These are phyloP conservation scores for Baeospora myosura DNA, from an alignment of 1,284 basidiomycete genomes.

Conservation along the genomic window DNA sequence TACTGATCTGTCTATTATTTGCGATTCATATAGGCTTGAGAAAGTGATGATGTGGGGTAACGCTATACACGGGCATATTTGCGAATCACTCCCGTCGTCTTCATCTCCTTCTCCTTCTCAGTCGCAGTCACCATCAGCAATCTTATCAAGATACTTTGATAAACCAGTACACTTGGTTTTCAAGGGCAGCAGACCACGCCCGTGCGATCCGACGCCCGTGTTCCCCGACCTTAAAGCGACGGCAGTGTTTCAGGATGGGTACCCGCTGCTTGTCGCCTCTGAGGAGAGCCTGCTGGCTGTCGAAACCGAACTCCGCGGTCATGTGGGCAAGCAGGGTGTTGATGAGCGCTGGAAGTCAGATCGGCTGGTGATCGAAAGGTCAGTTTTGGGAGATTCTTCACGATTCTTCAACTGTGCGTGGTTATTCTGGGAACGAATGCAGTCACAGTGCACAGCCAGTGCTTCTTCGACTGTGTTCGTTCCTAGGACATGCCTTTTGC, in stretches of 20 bases:
- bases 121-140: constrained; percentile 35
- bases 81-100: constrained; percentile 28
- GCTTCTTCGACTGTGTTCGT: no score
- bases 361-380: constrained; percentile 58
- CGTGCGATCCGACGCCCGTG: constrained; percentile 39
- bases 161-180: constrained; percentile 53
- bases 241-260: constrained; percentile 63
- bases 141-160: constrained; percentile 54
- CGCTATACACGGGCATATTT: constrained; percentile 59
- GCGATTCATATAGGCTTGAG: constrained; percentile 33
- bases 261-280: constrained; percentile 58
- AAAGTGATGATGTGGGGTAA: constrained; percentile 45
- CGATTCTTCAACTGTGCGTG: constrained; percentile 2
- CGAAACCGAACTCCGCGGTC: constrained; percentile 35
- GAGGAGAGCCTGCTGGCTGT: constrained; percentile 53
- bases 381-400: constrained; percentile 6
- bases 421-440: background rate
- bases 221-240: constrained; percentile 52
- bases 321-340: constrained; percentile 52
- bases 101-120: constrained; percentile 13
- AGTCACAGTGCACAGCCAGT: no score
- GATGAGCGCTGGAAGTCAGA: constrained; percentile 48
- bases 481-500: no score
- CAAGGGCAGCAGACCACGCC: constrained; percentile 55
- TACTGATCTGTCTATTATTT: constrained; percentile 1